A percentile compares a stretch with the other conserved stretches of the same genome.
These are phyloP conservation scores for Capronia epimyces DNA, from an alignment of 2,329 filamentous ascomycete species.

Conservation along the genomic window DNA sequence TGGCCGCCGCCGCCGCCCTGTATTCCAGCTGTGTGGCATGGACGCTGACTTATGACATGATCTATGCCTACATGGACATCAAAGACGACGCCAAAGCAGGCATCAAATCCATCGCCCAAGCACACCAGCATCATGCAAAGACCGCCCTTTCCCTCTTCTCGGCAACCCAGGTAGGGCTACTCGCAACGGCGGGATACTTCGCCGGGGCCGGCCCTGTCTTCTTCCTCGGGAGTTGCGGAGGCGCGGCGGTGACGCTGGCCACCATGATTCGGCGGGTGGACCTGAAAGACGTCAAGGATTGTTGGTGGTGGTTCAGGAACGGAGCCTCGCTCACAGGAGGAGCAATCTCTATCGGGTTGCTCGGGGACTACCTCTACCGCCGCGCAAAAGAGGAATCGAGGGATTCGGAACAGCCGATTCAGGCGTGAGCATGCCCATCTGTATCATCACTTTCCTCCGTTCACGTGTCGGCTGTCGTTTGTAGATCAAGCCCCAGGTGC, in stretches of 20 bases:
- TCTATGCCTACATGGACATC: slow-evolving; percentile 50
- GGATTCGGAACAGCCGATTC: background rate
- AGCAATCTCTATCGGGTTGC: slow-evolving; percentile 51
- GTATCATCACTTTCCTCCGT: slow-evolving; percentile 12
- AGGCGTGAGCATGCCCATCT: slow-evolving; percentile 7
- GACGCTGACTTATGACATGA: slow-evolving; percentile 49
- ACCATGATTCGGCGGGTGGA: slow-evolving; percentile 57
- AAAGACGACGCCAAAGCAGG: slow-evolving; percentile 47
- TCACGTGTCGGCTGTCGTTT: slow-evolving; percentile 1
- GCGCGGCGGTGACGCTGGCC: slow-evolving; percentile 50
- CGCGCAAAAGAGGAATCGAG: slow-evolving; percentile 19
- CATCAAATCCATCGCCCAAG: slow-evolving; percentile 49
- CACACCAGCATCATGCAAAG: slow-evolving; percentile 45
- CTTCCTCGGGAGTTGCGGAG: slow-evolving; percentile 54
- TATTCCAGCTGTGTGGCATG: slow-evolving; percentile 46
- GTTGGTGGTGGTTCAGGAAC: slow-evolving; percentile 62
- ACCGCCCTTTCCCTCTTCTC: slow-evolving; percentile 40
- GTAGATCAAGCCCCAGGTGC: slow-evolving; percentile 8
- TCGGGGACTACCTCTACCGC: slow-evolving; percentile 48
- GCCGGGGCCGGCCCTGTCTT: slow-evolving; percentile 55
- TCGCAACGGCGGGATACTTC: slow-evolving; percentile 41
- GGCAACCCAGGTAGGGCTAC: slow-evolving; percentile 39
- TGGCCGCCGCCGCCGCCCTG: slow-evolving; percentile 38
- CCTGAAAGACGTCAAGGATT: slow-evolving; percentile 52
- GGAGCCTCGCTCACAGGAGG: slow-evolving; percentile 59